Evolutionary conservation across 2,329 filamentous ascomycete species (phyloP), one percentile per base, ranked within the genome.

Genomic region (Colletotrichum chlorophyti): DNA sequence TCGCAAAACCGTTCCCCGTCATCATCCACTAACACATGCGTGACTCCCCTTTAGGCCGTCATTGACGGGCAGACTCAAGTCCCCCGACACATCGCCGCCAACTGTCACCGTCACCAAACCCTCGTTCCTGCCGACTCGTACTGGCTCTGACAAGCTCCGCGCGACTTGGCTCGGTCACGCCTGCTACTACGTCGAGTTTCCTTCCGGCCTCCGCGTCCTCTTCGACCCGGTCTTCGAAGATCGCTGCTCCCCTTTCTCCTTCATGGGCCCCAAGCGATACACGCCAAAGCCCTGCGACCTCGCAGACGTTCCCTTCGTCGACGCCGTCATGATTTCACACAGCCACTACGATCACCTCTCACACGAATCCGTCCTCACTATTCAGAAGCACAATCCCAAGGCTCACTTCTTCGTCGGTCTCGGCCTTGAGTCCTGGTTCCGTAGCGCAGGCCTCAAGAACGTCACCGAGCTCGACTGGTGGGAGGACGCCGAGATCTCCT

Each of bases 151-250:
- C 15, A 80, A 83, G 35, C 82, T 98, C 21, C 87, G 93, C 51
- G 91, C 93, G 29, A 98, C 94, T 35, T 97, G 94, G 94, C 86
- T 98, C 3, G 94, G 94, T 31, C 94, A 98, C 72, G 93, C 94
- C 4, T 97, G 93, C 77, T 97, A 93, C 77, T 93, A 91, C 68
- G 86, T 96, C 65, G 94, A 97, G 73, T 97, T 93, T 67, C 92
- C 93, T 2, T 83, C 84, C 12, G 94, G 94, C 1, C 79, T 98
- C 50, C 87, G 94, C 52, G 91, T 96, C 4, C 84, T 98, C 4
- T 97, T 97, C 71, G 94, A 97, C 69, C 94, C 94, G 2, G 93
- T 97, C 29, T 96, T 97, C 65, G 91, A 94, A 70, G 86, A 92
- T 62, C 87, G 91, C 66, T 97, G 94, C 76, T 88, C 89, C 26